Evolutionary conservation across 2,329 filamentous ascomycete genomes (phyloP), one percentile per base, ranked within the genome.

Genomic region (Hortaea werneckii): DNA sequence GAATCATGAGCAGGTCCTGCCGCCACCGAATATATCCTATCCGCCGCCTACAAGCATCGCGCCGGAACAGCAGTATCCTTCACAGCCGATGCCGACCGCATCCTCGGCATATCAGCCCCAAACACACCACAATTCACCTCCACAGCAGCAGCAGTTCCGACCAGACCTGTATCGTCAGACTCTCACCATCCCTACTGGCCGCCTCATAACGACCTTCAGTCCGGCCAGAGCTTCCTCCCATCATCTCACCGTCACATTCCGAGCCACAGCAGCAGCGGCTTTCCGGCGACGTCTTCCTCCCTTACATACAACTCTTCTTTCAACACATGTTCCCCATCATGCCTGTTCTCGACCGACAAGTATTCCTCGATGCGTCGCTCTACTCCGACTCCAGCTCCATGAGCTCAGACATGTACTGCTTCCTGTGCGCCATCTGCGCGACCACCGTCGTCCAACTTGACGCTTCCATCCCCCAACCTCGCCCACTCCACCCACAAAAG

Each of bases 261-360:
- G 53, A 58, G 26, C 41, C 40, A 35, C 48, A 49, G 32, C 42
- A 38, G 7, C 52, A 51, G 8, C 58, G 60, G 6, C 46, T 64
- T 7, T 39, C 54, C 5, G 46, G 47, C 12, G 57, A 62, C 20
- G 49, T 48, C 3, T 64, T 64, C 34, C 41, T 55, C n/a, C 60
- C 61, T 5, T 65, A 62, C 40, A 52, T 63, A 5, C 53, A 57
- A 28, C 55, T 65, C 0, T 65, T 65, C 55, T 64, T 63, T 46
- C 48, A 51, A 6, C 60, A 65, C 50, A 63, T 65, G 56, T 65
- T 60, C 37, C 53, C 56, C 0, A 64, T 64, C 41, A 65, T 65
- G 61, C 62, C 62, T 9, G 51, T 65, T 7, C 52, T 65, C n/a
- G 60, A 63, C 30, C 51, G 52, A 4, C 54, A 51, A 10, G 43